Base-by-base conservation (phyloP, 129 eudicot species). In the Logfia minima region DNA sequence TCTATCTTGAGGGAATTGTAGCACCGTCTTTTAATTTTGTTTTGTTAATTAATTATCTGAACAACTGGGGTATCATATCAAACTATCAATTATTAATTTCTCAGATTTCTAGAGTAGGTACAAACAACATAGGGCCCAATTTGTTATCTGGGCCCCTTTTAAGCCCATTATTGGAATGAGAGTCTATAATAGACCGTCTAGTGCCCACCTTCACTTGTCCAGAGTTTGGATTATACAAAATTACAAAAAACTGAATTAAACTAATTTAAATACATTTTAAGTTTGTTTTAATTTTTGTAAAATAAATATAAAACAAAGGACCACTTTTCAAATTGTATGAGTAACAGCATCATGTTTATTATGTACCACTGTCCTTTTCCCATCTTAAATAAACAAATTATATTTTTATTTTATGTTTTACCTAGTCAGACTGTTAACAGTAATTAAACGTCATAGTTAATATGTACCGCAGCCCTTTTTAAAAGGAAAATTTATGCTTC, bases 81-180 rank as follows among this genome's bases (percentile, higher is more conserved):
- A n/a, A n/a, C n/a, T n/a, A n/a, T n/a, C 37, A 10, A 37, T 35
- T 10, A 66, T 64, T 66, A 80, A n/a, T 23, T 7, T 72, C 10
- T 64, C 73, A 71, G 66, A 70, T 72, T 64, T 72, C 66, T 70
- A 5, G n/a, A 45, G 14, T 24, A 24, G 52, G 62, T 70, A 78
- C 82, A 59, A 69, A 18, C 34, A 52, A 72, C 23, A 72, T n/a
- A 79, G 79, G 83, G 73, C 67, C 83, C 83, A 79, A 32, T 17
- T 62, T 72, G 41, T 29, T 26, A 43, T 45, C 43, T 11, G 48
- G 72, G 71, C 77, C 77, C 67, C 16, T 79, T 28, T 62, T 48
- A 72, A 72, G 83, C 78, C 83, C 83, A 72, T 73, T 79, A 35
- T 79, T 72, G 72, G 3, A 65, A 65, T 18, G 28, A 63, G 48